Evolutionary conservation across 2,329 filamentous ascomycete species (phyloP).

Genomic region (Cladophialophora chaetospira): DNA sequence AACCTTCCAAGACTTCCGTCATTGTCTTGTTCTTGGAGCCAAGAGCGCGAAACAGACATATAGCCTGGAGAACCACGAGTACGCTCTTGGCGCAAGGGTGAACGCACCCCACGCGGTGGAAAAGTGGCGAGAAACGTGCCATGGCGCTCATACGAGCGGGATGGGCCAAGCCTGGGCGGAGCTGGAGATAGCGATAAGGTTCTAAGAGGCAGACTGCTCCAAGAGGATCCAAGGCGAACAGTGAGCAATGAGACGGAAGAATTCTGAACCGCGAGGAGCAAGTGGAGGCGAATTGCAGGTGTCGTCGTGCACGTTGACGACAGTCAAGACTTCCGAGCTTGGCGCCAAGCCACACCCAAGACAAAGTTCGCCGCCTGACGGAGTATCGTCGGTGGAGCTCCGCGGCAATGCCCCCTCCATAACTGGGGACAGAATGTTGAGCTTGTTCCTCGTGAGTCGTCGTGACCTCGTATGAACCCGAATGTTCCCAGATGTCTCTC

Average conservation of each 20-base stretch:
- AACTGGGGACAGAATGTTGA: too few relatives aligned
- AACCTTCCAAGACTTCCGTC: constrained; percentile 3
- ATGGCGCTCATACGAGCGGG: constrained; percentile 10
- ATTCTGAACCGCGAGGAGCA: background rate
- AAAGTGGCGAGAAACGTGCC: constrained; percentile 9
- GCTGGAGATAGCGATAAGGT: constrained; percentile 9
- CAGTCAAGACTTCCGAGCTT: constrained; percentile 1
- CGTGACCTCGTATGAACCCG: too few relatives aligned
- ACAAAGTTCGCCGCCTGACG: background rate
- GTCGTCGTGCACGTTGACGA: background rate
- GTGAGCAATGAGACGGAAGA: background rate
- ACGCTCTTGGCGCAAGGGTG: background rate
- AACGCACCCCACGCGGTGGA: constrained; percentile 1
- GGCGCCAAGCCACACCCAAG: background rate
- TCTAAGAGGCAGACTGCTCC: background rate
- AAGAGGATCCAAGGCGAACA: constrained; percentile 1
- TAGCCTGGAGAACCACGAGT: background rate
- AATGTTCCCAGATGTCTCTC: too few relatives aligned
- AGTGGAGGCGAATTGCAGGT: background rate
- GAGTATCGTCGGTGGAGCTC: background rate
- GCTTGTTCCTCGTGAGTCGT: too few relatives aligned
- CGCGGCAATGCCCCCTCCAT: background rate
- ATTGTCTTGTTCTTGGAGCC: constrained; percentile 4
- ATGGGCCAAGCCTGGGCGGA: constrained; percentile 13
- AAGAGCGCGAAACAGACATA: background rate